phyloP scores from a whole-genome alignment of 1,139 yeast genomes.

The Cylindricascospora bacillispora region DNA sequence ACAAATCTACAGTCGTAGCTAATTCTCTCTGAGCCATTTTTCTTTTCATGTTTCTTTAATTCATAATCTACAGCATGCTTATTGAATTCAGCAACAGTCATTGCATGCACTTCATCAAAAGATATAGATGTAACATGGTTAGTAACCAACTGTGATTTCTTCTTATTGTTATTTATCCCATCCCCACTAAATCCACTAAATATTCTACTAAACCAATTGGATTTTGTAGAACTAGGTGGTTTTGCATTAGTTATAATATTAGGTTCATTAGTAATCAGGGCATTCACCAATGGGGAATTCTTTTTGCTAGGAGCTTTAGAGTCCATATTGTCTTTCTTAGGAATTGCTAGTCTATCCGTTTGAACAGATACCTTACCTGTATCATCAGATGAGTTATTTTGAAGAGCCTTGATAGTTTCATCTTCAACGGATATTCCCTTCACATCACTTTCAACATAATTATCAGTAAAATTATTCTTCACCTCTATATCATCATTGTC shows the following conservation, averaged over 20 bases:
- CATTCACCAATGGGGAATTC: no score
- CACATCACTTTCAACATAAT: background rate
- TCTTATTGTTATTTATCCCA: no score
- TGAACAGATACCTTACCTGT: no score
- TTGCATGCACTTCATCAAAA: constrained; percentile 20
- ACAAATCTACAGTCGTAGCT: constrained; percentile 21
- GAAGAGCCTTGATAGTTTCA: background rate
- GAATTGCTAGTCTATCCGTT: no score
- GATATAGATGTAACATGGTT: constrained; percentile 15
- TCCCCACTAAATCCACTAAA: constrained; percentile 11
- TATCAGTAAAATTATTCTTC: background rate
- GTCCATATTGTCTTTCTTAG: no score
- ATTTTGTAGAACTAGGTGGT: no score
- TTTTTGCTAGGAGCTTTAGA: no score
- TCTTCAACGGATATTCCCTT: background rate
- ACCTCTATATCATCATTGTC: background rate
- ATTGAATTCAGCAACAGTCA: constrained; percentile 18
- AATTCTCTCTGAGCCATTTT: constrained; percentile 12
- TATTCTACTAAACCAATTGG: constrained; percentile 17
- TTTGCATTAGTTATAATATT: no score
- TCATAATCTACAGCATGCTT: constrained; percentile 19
- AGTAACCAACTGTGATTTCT: constrained; percentile 5
- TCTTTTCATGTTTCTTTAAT: constrained; percentile 14
- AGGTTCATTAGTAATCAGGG: no score
- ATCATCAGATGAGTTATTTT: constrained; percentile 1